Evolutionary conservation across 2,329 filamentous ascomycete species (phyloP).

Genomic region (Leptoxyphium fumago): DNA sequence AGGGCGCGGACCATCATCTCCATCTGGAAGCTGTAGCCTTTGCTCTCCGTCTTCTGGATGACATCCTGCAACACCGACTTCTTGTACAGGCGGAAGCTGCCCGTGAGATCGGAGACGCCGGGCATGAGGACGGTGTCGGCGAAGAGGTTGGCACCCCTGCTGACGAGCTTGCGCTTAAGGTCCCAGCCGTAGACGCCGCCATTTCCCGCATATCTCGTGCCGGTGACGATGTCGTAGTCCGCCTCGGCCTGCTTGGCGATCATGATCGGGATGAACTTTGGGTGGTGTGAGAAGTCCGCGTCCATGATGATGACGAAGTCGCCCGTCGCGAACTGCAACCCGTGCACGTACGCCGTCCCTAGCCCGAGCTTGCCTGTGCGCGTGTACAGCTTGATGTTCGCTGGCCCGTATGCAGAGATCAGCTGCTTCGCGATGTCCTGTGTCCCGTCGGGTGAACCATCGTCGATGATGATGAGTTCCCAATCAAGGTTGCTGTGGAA

Average conservation of each 20-base stretch:
- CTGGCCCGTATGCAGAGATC: slow-evolving; percentile 61
- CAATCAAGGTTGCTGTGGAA: slow-evolving; percentile 67
- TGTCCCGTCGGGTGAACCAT: slow-evolving; percentile 91
- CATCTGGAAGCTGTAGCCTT: slow-evolving; percentile 99
- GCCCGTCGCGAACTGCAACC: slow-evolving; percentile 74
- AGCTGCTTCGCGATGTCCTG: slow-evolving; percentile 83
- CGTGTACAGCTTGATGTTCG: slow-evolving; percentile 69
- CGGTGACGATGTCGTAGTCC: slow-evolving; percentile 92
- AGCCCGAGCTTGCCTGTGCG: slow-evolving; percentile 94
- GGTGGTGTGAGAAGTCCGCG: slow-evolving; percentile 97
- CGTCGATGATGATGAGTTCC: slow-evolving; percentile 97
- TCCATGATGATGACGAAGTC: slow-evolving; percentile 99
- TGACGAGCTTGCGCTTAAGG: slow-evolving; percentile 62
- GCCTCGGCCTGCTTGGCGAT: slow-evolving; percentile 62
- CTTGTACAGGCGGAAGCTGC: slow-evolving; percentile 91
- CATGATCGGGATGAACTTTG: slow-evolving; percentile 96
- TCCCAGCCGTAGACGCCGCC: slow-evolving; percentile 92
- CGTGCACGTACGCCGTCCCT: slow-evolving; percentile 90
- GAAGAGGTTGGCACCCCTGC: slow-evolving; percentile 81
- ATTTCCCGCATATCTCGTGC: slow-evolving; percentile 79
- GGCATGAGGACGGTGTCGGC: slow-evolving; percentile 87
- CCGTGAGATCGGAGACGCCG: slow-evolving; percentile 89
- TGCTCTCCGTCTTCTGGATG: slow-evolving; percentile 79
- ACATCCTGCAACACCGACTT: slow-evolving; percentile 77
- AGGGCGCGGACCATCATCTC: slow-evolving; percentile 98